Base-by-base conservation (phyloP, 1,139 yeast genomes). In the Suhomyces kunorum region DNA sequence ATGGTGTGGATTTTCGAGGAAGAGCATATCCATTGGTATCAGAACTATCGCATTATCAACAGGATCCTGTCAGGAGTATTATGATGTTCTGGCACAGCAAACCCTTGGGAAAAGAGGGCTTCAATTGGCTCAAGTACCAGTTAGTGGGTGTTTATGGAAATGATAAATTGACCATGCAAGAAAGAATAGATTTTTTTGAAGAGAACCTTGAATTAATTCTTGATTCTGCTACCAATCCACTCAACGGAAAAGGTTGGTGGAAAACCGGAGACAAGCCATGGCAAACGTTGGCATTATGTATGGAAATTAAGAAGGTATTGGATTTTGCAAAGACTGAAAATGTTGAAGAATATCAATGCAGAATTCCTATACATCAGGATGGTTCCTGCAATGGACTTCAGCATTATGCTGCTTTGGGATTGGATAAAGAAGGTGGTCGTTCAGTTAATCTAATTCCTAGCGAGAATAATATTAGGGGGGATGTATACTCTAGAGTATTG, bases 311-410 rank as follows among this genome's bases (percentile, higher is more conserved):
- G 1, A 42, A 46, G 4, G 57, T 69, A 1, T 45, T 57, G 32
- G 34, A 51, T 7, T 60, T 39, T 39, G 23, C 35, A 5, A 48
- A 51, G 1, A 57, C 59, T 3, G 54, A 53, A 1, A 36, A 45
- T 1, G 39, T 62, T 3, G 53, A 55, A 19, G 47, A 59, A 1
- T 72, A 54, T 42, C 38, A 40, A n/a, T 57, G 66, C 28, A 54
- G 74, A 20, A 55, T 70, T 11, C 73, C 76, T 0, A 58, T 72
- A 5, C 74, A 70, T 41, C 72, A 66, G 45, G 78, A 72, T 48
- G 78, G 78, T 0, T 66, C 76, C 0, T 72, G 78, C 44, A 72
- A 72, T 49, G 78, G 78, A 3, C 57, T 72, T 18, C 78, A 72
- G 48, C 78, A 72, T 48, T 72, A 71, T 51, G 73, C 78, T 2